Evolutionary conservation across 768 basidiomycete species (phyloP).

Genomic region (Calocera viscosa): DNA sequence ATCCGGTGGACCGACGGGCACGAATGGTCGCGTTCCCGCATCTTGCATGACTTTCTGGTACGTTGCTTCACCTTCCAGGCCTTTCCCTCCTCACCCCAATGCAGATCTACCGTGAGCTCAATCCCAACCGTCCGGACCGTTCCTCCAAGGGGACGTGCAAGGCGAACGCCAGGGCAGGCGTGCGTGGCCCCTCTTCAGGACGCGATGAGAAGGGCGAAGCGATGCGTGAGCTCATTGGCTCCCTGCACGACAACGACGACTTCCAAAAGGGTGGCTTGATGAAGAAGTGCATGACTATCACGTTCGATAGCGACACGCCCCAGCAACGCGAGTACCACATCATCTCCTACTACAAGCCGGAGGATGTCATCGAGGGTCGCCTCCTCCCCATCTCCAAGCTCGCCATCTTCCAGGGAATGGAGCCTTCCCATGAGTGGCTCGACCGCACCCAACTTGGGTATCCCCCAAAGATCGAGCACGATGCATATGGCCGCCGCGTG

Average conservation of each 20-base stretch:
- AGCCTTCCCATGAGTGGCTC: constrained; percentile 78
- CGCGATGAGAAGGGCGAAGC: neutral
- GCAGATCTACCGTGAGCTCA: constrained; percentile 74
- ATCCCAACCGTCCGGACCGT: constrained; percentile 13
- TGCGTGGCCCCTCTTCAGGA: neutral
- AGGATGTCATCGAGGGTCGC: constrained; percentile 58
- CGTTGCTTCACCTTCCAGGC: constrained; percentile 19
- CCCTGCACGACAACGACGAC: constrained; percentile 45
- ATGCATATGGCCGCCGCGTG: constrained; percentile 64
- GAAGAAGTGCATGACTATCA: constrained; percentile 86
- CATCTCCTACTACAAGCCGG: constrained; percentile 71
- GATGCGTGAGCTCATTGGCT: constrained; percentile 39
- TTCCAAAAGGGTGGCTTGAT: constrained; percentile 65
- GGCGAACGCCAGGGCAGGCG: neutral
- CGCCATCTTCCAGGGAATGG: constrained; percentile 28
- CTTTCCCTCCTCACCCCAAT: neutral
- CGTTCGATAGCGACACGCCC: constrained; percentile 38
- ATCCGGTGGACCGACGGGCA: constrained; percentile 75
- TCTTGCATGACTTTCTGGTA: constrained; percentile 75
- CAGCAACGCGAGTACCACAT: constrained; percentile 58
- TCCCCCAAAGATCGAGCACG: constrained; percentile 78
- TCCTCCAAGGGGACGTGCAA: neutral
- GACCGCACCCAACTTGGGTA: constrained; percentile 84
- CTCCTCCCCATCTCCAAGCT: constrained; percentile 24
- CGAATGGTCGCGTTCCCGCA: constrained; percentile 76